These are phyloP conservation scores for Penicillium sp. DNA, from an alignment of 2,329 filamentous ascomycete species.

Conservation along the genomic window DNA sequence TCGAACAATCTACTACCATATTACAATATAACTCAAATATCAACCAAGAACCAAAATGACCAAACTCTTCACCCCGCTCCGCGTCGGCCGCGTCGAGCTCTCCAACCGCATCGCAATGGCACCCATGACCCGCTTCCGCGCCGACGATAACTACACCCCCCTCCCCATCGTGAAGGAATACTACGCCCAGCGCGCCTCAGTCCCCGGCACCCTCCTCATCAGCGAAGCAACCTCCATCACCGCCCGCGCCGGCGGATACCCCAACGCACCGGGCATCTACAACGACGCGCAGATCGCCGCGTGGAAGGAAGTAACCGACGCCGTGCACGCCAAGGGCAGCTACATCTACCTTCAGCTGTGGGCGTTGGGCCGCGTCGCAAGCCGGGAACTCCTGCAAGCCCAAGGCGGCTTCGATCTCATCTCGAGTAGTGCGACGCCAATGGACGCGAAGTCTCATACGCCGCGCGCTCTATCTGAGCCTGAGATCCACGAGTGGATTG, in stretches of 20 bases:
- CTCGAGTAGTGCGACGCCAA: conserved; percentile 25
- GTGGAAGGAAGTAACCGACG: conserved; percentile 62
- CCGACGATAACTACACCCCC: conserved; percentile 51
- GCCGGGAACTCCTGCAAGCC: conserved; percentile 31
- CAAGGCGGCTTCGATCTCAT: conserved; percentile 18
- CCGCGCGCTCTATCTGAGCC: conserved; percentile 38
- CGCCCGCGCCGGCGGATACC: conserved; percentile 48
- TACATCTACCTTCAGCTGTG: conserved; percentile 65
- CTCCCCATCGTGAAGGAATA: conserved; percentile 49
- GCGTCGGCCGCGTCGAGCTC: conserved; percentile 44
- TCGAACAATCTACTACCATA: background rate
- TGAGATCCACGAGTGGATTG: conserved; percentile 47
- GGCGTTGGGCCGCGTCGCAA: conserved; percentile 58
- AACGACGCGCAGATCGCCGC: conserved; percentile 56
- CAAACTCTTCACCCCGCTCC: conserved; percentile 41
- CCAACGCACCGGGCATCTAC: conserved; percentile 60
- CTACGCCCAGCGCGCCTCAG: conserved; percentile 55
- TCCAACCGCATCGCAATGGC: conserved; percentile 55
- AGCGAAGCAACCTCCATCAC: conserved; percentile 58
- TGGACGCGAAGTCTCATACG: conserved; percentile 24
- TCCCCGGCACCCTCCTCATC: conserved; percentile 58
- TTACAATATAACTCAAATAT: background rate
- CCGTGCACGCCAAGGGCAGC: conserved; percentile 62
- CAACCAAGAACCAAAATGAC: conserved; percentile 18
- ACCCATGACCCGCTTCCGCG: conserved; percentile 58